Conservation (phyloP, 331 rosid genomes). For the Erythrophleum ivorense region DNA sequence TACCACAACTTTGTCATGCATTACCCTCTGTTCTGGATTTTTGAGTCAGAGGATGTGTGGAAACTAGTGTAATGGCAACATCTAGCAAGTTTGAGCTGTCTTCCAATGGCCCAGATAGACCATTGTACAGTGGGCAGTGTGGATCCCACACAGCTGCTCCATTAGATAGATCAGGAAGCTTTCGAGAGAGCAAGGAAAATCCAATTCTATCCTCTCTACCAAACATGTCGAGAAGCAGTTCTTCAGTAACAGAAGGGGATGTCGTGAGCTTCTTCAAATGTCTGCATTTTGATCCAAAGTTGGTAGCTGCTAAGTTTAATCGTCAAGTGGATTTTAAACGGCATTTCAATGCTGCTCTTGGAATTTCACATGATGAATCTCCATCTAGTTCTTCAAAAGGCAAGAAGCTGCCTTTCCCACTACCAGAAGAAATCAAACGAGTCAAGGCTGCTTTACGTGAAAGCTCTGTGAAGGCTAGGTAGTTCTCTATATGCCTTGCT, state of each 20-base stretch:
- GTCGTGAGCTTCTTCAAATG: slow-evolving; percentile 64
- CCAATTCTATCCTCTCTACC: slow-evolving; percentile 85
- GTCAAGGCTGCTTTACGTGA: slow-evolving; percentile 61
- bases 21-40: slow-evolving; percentile 57
- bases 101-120: slow-evolving; percentile 88
- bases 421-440: slow-evolving; percentile 74
- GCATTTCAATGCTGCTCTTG: slow-evolving; percentile 67
- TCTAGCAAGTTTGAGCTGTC: slow-evolving; percentile 87
- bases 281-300: slow-evolving; percentile 74
- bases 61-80: slow-evolving; percentile 81
- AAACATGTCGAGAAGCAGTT: slow-evolving; percentile 80
- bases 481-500: slow-evolving; percentile 47
- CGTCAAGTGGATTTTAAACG: slow-evolving; percentile 79
- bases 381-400: slow-evolving; percentile 77
- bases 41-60: slow-evolving; percentile 59
- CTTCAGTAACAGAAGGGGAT: slow-evolving; percentile 70
- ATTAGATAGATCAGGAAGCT: slow-evolving; percentile 86
- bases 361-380: slow-evolving; percentile 77
- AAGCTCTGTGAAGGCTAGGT: slow-evolving; percentile 81
- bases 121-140: slow-evolving; percentile 81
- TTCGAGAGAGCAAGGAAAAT: slow-evolving; percentile 83
- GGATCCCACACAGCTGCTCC: slow-evolving; percentile 86
- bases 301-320: slow-evolving; percentile 66
- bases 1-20: slow-evolving; percentile 65
- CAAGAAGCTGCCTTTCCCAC: slow-evolving; percentile 58